phyloP scores from a whole-genome alignment of 352 stramenopile species.

The Pythium coloratum region DNA sequence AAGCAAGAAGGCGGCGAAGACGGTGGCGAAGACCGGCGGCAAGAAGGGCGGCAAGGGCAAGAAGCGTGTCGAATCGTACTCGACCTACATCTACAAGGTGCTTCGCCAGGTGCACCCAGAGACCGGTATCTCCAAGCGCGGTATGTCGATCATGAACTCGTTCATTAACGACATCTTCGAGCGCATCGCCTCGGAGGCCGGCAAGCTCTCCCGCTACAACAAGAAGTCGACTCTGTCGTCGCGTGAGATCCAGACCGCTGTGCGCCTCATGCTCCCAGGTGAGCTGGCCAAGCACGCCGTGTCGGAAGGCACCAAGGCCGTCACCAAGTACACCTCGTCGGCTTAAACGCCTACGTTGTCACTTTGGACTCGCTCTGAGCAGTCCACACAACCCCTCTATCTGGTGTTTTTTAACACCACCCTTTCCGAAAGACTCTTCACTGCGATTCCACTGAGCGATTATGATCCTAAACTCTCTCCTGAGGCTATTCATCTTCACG shows the following conservation, averaged over 20 bases:
- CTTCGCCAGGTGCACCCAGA: no score
- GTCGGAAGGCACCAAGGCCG: slow-evolving; percentile 96
- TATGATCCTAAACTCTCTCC: no score
- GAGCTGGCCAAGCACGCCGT: slow-evolving; percentile 98
- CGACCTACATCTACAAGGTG: no score
- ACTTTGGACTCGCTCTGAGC: slow-evolving; percentile 2
- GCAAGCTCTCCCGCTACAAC: slow-evolving; percentile 97
- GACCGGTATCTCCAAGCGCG: no score
- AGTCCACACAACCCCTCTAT: slow-evolving; percentile 5
- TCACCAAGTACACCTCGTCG: slow-evolving; percentile 91
- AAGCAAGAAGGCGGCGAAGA: no score
- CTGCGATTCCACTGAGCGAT: not conserved
- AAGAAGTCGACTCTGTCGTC: slow-evolving; percentile 98
- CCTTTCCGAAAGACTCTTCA: slow-evolving; percentile 41
- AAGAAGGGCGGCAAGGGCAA: no score
- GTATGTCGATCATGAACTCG: no score
- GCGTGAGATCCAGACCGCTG: slow-evolving; percentile 97
- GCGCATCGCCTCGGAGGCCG: slow-evolving; percentile 95
- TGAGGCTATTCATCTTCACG: no score
- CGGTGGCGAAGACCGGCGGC: no score
- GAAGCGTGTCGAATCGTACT: no score
- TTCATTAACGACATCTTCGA: slow-evolving; percentile 94
- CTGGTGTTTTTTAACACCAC: slow-evolving; percentile 90
- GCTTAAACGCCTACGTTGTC: slow-evolving; percentile 47
- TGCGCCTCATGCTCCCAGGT: slow-evolving; percentile 88